phyloP scores from a whole-genome alignment of 2,329 filamentous ascomycete genomes.

The Sporothrix schenckii region DNA sequence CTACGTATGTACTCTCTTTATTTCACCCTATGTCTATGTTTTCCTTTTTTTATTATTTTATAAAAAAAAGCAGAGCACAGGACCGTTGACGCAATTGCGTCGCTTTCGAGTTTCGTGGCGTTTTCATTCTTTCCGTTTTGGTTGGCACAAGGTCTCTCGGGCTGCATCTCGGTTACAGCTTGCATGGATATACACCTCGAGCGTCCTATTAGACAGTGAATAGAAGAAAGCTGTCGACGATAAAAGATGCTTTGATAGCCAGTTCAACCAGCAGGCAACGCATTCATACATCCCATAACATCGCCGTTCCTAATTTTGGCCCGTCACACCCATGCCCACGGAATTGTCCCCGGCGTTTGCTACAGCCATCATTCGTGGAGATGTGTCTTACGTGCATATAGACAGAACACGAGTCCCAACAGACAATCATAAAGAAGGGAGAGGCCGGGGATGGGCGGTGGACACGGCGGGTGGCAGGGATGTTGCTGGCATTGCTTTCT shows the following conservation, averaged over 20 bases:
- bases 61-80: neutral
- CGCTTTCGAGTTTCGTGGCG: neutral
- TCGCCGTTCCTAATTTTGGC: neutral
- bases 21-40: too few relatives aligned
- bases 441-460: neutral
- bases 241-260: neutral
- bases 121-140: neutral
- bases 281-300: neutral
- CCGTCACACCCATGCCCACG: slow-evolving; percentile 1
- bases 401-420: neutral
- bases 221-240: neutral
- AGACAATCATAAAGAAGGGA: neutral
- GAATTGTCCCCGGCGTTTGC: neutral
- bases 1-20: too few relatives aligned
- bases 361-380: neutral
- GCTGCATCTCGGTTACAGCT: slow-evolving; percentile 14
- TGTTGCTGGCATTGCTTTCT: neutral
- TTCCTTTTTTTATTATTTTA: neutral
- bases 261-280: neutral
- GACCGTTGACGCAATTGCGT: neutral
- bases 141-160: neutral
- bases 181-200: neutral
- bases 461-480: neutral
- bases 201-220: neutral
- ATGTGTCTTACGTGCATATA: neutral